Percentiles rank a stretch among this genome's conserved stretches.
Evolutionary conservation across 2,329 filamentous ascomycete species (phyloP).

Genomic region (Ophiostoma piceae): DNA sequence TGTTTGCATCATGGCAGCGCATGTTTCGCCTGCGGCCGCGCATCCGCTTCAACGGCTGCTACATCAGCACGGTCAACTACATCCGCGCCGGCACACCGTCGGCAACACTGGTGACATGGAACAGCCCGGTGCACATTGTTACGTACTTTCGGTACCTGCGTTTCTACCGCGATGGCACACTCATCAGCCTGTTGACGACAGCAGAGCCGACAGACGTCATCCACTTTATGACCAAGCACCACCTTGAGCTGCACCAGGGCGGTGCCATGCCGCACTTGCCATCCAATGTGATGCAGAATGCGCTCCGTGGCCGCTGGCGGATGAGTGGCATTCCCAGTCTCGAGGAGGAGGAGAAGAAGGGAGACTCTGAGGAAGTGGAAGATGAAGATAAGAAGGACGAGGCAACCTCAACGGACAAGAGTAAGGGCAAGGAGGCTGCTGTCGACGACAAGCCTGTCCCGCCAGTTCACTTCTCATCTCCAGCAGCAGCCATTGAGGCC

Average conservation of each 20-base stretch:
- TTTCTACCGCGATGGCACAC: constrained; percentile 85
- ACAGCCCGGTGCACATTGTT: constrained; percentile 79
- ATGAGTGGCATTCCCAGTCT: constrained; percentile 38
- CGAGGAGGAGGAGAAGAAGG: constrained; percentile 17
- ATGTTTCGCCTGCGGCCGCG: constrained; percentile 82
- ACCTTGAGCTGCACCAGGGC: constrained; percentile 48
- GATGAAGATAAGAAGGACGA: constrained; percentile 25
- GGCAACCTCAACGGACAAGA: background rate
- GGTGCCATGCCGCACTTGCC: constrained; percentile 38
- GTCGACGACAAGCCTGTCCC: background rate
- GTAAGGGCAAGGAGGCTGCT: constrained; percentile 8
- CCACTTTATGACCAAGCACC: constrained; percentile 69
- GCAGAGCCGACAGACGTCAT: constrained; percentile 82
- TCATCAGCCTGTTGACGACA: constrained; percentile 74
- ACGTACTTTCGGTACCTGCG: constrained; percentile 97
- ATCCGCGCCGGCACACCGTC: constrained; percentile 72
- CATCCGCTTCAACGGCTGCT: constrained; percentile 89
- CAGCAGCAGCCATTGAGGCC: constrained; percentile 36
- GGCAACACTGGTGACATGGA: constrained; percentile 67
- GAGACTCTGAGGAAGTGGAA: constrained; percentile 13
- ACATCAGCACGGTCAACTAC: constrained; percentile 97
- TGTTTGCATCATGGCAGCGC: constrained; percentile 49
- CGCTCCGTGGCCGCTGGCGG: constrained; percentile 54
- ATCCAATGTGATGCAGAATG: constrained; percentile 60
- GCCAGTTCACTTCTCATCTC: constrained; percentile 2